These are phyloP conservation scores for Leccinum disarticulatum DNA, from an alignment of 768 basidiomycete species.

Conservation along the genomic window DNA sequence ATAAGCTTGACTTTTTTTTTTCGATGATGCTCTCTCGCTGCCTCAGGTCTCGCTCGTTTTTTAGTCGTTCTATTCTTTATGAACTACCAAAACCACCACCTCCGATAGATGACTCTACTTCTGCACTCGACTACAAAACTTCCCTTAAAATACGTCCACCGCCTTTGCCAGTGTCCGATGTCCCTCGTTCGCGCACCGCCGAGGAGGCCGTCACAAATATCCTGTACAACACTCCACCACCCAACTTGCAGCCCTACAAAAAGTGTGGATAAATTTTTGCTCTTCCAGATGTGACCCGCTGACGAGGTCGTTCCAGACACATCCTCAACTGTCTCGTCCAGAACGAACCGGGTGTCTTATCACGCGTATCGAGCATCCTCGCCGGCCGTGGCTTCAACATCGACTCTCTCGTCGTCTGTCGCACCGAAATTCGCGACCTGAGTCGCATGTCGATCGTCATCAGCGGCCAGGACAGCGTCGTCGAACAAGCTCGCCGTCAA, in stretches of 20 bases:
- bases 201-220: conserved; percentile 98
- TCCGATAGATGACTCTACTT: conserved; percentile 90
- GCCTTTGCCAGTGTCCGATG: conserved; percentile 80
- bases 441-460: conserved; percentile 98
- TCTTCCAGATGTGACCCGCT: neutral
- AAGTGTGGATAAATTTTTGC: conserved; percentile 47
- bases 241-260: conserved; percentile 89
- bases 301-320: conserved; percentile 54
- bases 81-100: conserved; percentile 69
- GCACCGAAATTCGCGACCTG: conserved; percentile 95
- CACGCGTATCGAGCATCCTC: conserved; percentile 95
- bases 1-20: neutral
- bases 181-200: conserved; percentile 80
- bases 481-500: conserved; percentile 95
- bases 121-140: conserved; percentile 89
- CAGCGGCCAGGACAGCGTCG: conserved; percentile 94
- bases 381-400: conserved; percentile 98
- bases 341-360: conserved; percentile 99
- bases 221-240: conserved; percentile 92
- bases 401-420: conserved; percentile 96
- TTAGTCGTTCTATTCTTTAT: conserved; percentile 14
- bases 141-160: conserved; percentile 72
- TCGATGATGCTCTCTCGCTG: too few relatives aligned
- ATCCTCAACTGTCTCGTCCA: conserved; percentile 97
- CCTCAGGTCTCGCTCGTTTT: conserved; percentile 23